phyloP scores from a whole-genome alignment of 257 asterid species.

The Plectranthus barbatus region DNA sequence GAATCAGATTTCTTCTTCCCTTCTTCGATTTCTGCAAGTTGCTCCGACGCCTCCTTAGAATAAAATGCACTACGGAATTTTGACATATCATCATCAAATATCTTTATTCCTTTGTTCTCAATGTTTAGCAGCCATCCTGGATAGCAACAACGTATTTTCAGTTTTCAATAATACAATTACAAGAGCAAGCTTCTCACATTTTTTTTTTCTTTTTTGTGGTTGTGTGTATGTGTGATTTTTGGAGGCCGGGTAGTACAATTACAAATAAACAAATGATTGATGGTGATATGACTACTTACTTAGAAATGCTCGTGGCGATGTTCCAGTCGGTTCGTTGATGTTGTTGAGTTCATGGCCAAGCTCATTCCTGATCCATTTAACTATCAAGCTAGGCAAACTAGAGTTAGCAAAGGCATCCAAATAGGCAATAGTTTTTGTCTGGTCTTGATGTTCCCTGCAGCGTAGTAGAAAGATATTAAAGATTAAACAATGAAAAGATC shows the following conservation, averaged over 20 bases:
- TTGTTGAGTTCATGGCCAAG: conserved; percentile 25
- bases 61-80: conserved; percentile 27
- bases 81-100: conserved; percentile 47
- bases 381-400: conserved; percentile 33
- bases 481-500: background rate
- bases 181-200: background rate
- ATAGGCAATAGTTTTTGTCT: conserved; percentile 34
- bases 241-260: no score
- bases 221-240: no score
- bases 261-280: background rate
- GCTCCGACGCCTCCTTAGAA: conserved; percentile 29
- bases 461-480: background rate
- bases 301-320: conserved; percentile 52
- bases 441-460: conserved; percentile 49
- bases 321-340: conserved; percentile 36
- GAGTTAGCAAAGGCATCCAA: conserved; percentile 49
- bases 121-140: conserved; percentile 61
- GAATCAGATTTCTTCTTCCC: conserved; percentile 22
- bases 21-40: conserved; percentile 14
- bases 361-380: conserved; percentile 33
- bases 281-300: conserved; percentile 32
- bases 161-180: background rate
- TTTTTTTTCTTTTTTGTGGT: no score
- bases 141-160: background rate
- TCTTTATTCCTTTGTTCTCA: conserved; percentile 50